Evolutionary conservation across 257 asterid species (phyloP), one percentile per base, ranked within the genome.

Genomic region (Penstemon davidsonii): DNA sequence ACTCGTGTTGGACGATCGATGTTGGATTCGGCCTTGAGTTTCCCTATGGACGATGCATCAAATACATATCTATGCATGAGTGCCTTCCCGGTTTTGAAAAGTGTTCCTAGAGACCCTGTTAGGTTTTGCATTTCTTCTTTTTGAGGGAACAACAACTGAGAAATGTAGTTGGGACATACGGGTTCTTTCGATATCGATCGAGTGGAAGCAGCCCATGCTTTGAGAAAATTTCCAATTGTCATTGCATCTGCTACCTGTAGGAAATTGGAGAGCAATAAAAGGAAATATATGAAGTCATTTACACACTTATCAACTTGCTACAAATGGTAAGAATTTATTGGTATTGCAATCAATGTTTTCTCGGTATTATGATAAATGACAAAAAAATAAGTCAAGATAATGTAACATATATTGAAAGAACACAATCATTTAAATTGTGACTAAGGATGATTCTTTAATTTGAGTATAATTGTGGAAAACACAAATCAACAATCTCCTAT

Each of bases 61-160:
- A 78, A 74, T 3, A 52, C 64, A 60, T 66, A 74, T 7, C 80
- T 58, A 10, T 66, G 64, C 66, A 55, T 41, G 8, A 64, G 36
- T 1, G 67, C 10, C 40, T 64, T 64, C 0, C 64, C 75, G 1
- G 1, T 18, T 13, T 59, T 73, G 7, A 42, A 1, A 33, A 40
- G 9, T 6, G 58, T 60, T 0, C 55, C 18, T 10, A 33, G 10
- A 15, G 42, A n/a, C 18, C 8, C 46, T 39, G 13, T 33, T 3
- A 15, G 37, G 1, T 4, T 51, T 11, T n/a, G 39, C 47, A 45
- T 44, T 0, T 11, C 60, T 3, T 52, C 62, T 4, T 39, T 74
- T 1, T 53, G 66, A 4, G 79, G 78, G 61, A 78, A 77, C 0
- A 78, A 5, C 15, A 44, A 60, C 18, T 66, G 79, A 5, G 61